Percentiles rank a stretch among this genome's conserved stretches.
Conservation (phyloP, 257 asterid genomes). For the Nicotiana tabacum region DNA sequence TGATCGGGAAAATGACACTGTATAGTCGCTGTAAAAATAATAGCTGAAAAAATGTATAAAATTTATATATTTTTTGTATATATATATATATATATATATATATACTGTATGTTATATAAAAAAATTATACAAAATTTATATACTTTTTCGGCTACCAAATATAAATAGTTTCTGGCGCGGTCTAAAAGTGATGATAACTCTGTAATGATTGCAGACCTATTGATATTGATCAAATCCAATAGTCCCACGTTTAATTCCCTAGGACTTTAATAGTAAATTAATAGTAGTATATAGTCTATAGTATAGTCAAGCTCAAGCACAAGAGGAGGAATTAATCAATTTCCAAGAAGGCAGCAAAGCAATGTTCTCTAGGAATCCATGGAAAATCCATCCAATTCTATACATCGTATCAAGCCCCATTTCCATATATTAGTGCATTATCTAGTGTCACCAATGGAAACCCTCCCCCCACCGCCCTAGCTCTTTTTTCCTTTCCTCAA, state of each 20-base stretch:
- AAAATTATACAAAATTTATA: no score
- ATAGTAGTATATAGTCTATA: not conserved
- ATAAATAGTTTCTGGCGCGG: no score
- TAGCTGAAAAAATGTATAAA: no score
- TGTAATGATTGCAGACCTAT: constrained; percentile 24
- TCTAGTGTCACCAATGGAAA: no score
- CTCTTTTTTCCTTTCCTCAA: not conserved
- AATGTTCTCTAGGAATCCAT: constrained; percentile 14
- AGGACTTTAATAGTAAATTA: not conserved
- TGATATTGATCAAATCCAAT: constrained; percentile 23
- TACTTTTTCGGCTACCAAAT: no score
- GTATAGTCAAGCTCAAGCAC: constrained; percentile 26
- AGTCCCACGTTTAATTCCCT: constrained; percentile 27
- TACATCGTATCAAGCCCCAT: not conserved
- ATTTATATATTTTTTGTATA: no score
- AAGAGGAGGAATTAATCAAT: no score
- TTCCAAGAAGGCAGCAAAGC: not conserved
- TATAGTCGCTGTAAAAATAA: no score
- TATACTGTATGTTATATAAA: no score
- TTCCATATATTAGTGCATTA: not conserved
- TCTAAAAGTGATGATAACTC: not conserved
- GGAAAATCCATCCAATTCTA: not conserved
- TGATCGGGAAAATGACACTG: not conserved
- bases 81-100: no score
- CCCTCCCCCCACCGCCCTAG: no score